These are phyloP conservation scores for Podila horticola DNA, from an alignment of 192 early-diverging fungal genomes.

Conservation along the genomic window DNA sequence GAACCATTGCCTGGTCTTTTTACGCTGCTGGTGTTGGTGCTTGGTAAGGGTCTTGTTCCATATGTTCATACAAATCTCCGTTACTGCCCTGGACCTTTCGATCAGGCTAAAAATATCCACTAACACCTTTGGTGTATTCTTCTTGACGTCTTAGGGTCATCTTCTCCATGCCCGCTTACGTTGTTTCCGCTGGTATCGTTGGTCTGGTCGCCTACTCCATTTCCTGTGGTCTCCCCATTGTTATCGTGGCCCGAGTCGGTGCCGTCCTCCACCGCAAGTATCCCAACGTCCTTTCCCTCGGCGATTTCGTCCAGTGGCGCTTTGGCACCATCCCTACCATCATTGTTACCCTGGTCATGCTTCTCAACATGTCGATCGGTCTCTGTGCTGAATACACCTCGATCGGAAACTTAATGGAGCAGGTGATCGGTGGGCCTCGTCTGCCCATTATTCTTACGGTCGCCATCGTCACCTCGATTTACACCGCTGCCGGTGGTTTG, in stretches of 20 bases:
- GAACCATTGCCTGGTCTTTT: conserved; percentile 52
- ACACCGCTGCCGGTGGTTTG: conserved; percentile 75
- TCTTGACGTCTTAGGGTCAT: conserved; percentile 56
- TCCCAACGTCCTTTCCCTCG: conserved; percentile 72
- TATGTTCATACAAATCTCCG: too few relatives aligned
- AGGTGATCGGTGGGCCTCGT: conserved; percentile 65
- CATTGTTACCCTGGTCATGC: conserved; percentile 65
- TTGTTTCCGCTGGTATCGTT: conserved; percentile 70
- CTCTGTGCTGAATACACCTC: conserved; percentile 75
- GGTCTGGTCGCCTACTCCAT: conserved; percentile 75
- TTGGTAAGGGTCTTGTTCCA: conserved; percentile 7
- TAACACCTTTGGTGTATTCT: not conserved
- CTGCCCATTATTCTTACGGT: conserved; percentile 67
- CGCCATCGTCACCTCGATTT: conserved; percentile 71
- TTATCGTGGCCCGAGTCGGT: conserved; percentile 68
- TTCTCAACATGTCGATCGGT: conserved; percentile 70
- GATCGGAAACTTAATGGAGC: conserved; percentile 65
- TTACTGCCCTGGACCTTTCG: not conserved
- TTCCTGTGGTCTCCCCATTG: conserved; percentile 67
- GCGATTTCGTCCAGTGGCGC: conserved; percentile 70
- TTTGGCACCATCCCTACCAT: conserved; percentile 69
- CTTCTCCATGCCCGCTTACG: conserved; percentile 73
- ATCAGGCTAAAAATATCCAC: not conserved
- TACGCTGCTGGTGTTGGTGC: conserved; percentile 44
- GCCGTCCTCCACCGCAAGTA: conserved; percentile 65